These are phyloP conservation scores for Globisporangium apiculatum DNA, from an alignment of 352 stramenopile genomes.

Conservation along the genomic window DNA sequence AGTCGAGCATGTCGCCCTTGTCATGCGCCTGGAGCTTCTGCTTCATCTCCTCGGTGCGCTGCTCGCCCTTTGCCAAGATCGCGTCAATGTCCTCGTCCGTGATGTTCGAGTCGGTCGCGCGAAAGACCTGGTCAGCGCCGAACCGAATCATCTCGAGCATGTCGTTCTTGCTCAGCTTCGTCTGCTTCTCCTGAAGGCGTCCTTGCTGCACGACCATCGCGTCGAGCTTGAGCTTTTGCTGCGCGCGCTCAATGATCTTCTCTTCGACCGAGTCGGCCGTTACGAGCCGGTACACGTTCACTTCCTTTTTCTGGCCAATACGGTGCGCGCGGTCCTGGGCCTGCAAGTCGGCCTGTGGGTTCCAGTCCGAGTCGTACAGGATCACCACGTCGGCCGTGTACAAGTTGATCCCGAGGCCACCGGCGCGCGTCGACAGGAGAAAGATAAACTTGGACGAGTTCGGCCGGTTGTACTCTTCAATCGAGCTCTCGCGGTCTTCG, in stretches of 20 bases:
- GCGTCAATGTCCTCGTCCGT: constrained; percentile 98
- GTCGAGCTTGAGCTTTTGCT: constrained; percentile 94
- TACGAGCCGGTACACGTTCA: constrained; percentile 93
- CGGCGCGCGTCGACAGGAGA: constrained; percentile 95
- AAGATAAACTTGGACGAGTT: constrained; percentile 97
- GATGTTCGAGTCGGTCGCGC: constrained; percentile 93
- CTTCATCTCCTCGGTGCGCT: constrained; percentile 85
- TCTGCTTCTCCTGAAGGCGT: constrained; percentile 80
- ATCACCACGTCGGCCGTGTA: constrained; percentile 99
- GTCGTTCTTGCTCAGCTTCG: constrained; percentile 94
- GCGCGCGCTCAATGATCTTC: constrained; percentile 97
- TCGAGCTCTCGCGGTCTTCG: constrained; percentile 77
- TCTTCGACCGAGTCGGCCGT: constrained; percentile 98
- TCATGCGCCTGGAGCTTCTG: constrained; percentile 81
- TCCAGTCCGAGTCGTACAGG: constrained; percentile 98
- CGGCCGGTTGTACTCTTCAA: constrained; percentile 94
- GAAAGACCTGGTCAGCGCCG: constrained; percentile 97
- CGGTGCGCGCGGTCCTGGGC: constrained; percentile 94
- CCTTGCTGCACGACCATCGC: constrained; percentile 86
- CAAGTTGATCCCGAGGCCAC: constrained; percentile 98
- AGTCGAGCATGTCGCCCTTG: constrained; percentile 84
- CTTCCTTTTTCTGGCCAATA: constrained; percentile 98
- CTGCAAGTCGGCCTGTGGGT: constrained; percentile 96
- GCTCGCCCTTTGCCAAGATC: constrained; percentile 90
- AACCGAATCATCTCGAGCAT: constrained; percentile 97